phyloP scores from a whole-genome alignment of 805 yeast species.

The Komagataella phaffii region DNA sequence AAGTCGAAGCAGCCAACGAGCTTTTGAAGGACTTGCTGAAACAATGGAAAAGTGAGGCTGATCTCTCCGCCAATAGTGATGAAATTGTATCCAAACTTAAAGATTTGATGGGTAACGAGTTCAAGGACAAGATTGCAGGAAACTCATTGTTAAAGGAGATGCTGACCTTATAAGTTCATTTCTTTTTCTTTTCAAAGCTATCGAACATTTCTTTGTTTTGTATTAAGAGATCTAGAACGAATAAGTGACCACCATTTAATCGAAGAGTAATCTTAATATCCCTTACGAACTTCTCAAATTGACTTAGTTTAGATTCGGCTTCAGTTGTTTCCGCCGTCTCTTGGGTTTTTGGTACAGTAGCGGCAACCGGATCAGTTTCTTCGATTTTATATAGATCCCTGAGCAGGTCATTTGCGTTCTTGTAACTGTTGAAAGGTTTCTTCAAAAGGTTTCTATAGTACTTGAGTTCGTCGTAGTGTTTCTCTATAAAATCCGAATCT shows the following conservation, averaged over 20 bases:
- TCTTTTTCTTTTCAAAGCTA: slow-evolving; percentile 19
- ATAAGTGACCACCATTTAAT: slow-evolving; percentile 46
- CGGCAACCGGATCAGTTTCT: slow-evolving; percentile 1
- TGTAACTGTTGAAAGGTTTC: slow-evolving; percentile 10
- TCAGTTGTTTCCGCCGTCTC: slow-evolving; percentile 6
- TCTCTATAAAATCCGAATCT: slow-evolving; percentile 36
- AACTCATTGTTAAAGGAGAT: slow-evolving; percentile 32
- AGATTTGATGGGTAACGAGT: slow-evolving; percentile 17
- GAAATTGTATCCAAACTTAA: slow-evolving; percentile 27
- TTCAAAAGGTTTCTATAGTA: slow-evolving; percentile 19
- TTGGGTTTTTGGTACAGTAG: slow-evolving; percentile 2
- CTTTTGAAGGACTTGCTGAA: slow-evolving; percentile 33
- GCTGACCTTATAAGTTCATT: not conserved
- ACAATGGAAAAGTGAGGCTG: slow-evolving; percentile 38
- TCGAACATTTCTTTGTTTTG: slow-evolving; percentile 36
- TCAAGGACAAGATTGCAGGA: slow-evolving; percentile 6
- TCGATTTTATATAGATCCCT: slow-evolving; percentile 19
- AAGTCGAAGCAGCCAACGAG: slow-evolving; percentile 41
- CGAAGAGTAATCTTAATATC: slow-evolving; percentile 28
- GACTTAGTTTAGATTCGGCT: slow-evolving; percentile 2
- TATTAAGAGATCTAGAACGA: slow-evolving; percentile 41
- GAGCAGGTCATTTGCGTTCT: slow-evolving; percentile 23
- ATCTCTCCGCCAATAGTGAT: slow-evolving; percentile 24
- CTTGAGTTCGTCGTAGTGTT: slow-evolving; percentile 28
- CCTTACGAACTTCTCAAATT: slow-evolving; percentile 20